Percentiles rank a stretch among this genome's conserved stretches.
These are phyloP conservation scores for Trichosanthes cucumerina DNA, from an alignment of 306 rosid species.

Conservation along the genomic window DNA sequence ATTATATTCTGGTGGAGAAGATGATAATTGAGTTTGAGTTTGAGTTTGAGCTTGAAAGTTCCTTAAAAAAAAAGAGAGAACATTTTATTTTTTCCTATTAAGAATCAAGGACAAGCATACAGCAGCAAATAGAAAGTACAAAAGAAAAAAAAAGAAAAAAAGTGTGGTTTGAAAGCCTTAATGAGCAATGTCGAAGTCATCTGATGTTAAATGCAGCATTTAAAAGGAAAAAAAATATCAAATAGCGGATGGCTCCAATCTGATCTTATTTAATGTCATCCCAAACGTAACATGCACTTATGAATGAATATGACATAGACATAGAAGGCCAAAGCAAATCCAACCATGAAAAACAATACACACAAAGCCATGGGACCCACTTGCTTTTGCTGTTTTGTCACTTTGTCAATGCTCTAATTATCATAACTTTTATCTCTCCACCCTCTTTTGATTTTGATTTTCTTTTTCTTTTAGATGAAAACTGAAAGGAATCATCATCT, in stretches of 20 bases:
- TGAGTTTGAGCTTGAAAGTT: neutral
- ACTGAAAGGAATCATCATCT: slow-evolving; percentile 9
- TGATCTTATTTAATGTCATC: neutral
- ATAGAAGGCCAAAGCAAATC: neutral
- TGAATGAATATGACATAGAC: neutral
- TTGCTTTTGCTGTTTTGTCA: slow-evolving; percentile 1
- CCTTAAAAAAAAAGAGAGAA: neutral
- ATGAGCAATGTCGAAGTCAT: neutral
- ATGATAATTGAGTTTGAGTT: neutral
- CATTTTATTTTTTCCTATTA: neutral
- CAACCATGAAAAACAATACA: neutral
- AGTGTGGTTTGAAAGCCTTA: neutral
- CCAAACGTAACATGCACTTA: slow-evolving; percentile 3
- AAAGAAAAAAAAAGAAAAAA: neutral
- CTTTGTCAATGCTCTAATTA: slow-evolving; percentile 6
- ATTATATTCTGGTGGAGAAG: neutral
- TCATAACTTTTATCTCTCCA: slow-evolving; percentile 9
- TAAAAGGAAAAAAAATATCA: neutral
- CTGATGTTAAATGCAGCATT: neutral
- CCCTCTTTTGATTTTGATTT: neutral
- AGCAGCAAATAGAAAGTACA: neutral
- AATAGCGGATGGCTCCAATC: neutral
- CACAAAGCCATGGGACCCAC: neutral
- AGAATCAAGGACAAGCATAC: neutral
- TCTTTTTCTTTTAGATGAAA: neutral